Percentiles rank a stretch among this genome's conserved stretches.
Conservation (phyloP, 2,329 filamentous ascomycete species). For the Alternaria rosae region DNA sequence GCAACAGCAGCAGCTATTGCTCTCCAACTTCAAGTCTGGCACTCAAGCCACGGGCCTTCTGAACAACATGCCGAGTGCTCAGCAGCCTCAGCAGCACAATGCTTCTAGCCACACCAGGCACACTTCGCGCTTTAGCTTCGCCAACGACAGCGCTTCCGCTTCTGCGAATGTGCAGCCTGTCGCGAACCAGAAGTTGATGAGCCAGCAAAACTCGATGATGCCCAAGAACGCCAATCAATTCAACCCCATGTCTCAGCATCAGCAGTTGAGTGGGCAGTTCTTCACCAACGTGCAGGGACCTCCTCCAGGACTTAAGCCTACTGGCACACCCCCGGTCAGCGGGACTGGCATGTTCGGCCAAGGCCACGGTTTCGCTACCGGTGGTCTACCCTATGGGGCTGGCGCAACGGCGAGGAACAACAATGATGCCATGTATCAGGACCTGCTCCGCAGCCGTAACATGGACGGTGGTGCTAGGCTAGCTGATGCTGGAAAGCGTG, state of each 20-base stretch:
- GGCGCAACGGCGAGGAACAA: slow-evolving; percentile 74
- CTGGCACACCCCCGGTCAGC: slow-evolving; percentile 86
- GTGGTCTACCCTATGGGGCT: slow-evolving; percentile 67
- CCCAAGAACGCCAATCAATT: slow-evolving; percentile 59
- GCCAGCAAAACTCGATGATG: slow-evolving; percentile 88
- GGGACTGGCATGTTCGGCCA: slow-evolving; percentile 87
- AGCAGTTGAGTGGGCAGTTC: slow-evolving; percentile 69
- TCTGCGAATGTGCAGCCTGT: slow-evolving; percentile 74
- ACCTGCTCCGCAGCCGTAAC: slow-evolving; percentile 74
- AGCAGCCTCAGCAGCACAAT: slow-evolving; percentile 56
- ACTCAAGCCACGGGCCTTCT: slow-evolving; percentile 62
- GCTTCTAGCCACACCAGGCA: slow-evolving; percentile 78
- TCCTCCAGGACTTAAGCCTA: slow-evolving; percentile 93
- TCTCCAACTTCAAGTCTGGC: slow-evolving; percentile 66
- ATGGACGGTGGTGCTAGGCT: slow-evolving; percentile 70
- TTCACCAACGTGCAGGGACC: slow-evolving; percentile 90
- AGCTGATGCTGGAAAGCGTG: slow-evolving; percentile 94
- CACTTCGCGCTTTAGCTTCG: slow-evolving; percentile 86
- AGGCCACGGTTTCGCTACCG: slow-evolving; percentile 80
- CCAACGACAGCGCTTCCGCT: slow-evolving; percentile 72
- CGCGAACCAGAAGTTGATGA: slow-evolving; percentile 82
- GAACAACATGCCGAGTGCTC: slow-evolving; percentile 56
- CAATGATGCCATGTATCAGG: slow-evolving; percentile 77
- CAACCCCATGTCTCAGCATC: slow-evolving; percentile 62
- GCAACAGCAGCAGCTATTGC: slow-evolving; percentile 72